Percentiles rank a stretch among this genome's conserved stretches.
These are phyloP conservation scores for Talaromyces nanjingensis DNA, from an alignment of 495 filamentous ascomycete species.

Conservation along the genomic window DNA sequence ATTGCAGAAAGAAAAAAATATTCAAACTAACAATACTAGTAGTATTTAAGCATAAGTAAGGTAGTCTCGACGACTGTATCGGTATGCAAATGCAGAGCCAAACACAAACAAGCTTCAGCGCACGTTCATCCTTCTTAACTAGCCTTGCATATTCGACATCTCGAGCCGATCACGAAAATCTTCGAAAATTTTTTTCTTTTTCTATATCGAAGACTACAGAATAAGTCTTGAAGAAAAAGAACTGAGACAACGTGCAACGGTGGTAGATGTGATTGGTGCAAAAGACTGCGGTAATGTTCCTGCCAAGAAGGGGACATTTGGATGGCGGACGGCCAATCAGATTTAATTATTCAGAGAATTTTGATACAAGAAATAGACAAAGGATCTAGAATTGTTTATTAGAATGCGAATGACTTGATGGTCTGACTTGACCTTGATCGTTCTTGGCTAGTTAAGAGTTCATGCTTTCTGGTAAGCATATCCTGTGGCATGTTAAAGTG, in stretches of 20 bases:
- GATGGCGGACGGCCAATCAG: background rate
- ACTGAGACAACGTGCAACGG: background rate
- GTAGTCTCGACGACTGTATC: background rate
- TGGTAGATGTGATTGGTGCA: background rate
- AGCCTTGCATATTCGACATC: background rate
- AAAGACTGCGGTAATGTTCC: background rate
- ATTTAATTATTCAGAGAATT: no score
- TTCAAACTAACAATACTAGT: no score
- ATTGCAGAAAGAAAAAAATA: no score
- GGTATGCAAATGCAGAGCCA: background rate
- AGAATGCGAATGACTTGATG: no score
- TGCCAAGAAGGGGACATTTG: background rate
- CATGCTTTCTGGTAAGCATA: no score
- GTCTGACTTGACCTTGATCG: no score
- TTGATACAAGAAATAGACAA: no score
- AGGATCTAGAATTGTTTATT: no score
- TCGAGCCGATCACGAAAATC: background rate
- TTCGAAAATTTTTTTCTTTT: no score
- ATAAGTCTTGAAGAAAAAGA: background rate
- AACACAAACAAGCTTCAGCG: background rate
- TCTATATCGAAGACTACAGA: no score
- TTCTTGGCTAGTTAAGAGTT: no score
- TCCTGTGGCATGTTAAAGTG: no score
- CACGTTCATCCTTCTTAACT: background rate
- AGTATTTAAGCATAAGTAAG: background rate